Percentiles rank a stretch among this genome's conserved stretches.
Evolutionary conservation across 768 basidiomycete species (phyloP).

Genomic region (Neoboletus subvelutipes): DNA sequence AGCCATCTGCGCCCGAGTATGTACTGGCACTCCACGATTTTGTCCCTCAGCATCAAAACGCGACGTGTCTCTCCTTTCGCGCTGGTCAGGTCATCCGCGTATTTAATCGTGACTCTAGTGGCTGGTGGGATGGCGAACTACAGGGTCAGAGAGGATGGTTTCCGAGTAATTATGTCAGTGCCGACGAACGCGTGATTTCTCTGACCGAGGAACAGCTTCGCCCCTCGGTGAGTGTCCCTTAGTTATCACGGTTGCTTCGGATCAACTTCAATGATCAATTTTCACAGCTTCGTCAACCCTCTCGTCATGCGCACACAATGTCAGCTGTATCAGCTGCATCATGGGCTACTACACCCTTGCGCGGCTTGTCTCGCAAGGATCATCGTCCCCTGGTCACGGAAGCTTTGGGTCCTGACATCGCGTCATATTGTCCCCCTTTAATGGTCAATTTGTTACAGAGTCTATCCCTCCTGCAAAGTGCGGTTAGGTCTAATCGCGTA

Average conservation of each 20-base stretch:
- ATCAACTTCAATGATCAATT: slow-evolving; percentile 4
- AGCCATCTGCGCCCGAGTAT: slow-evolving; percentile 52
- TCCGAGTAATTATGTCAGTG: slow-evolving; percentile 92
- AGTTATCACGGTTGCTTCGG: not conserved
- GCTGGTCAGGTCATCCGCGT: slow-evolving; percentile 92
- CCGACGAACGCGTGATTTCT: slow-evolving; percentile 50
- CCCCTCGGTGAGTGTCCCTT: slow-evolving; percentile 39
- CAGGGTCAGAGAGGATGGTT: slow-evolving; percentile 94
- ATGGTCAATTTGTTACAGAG: slow-evolving; percentile 86
- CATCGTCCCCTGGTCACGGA: slow-evolving; percentile 48
- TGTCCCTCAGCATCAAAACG: slow-evolving; percentile 61
- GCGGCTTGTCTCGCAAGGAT: slow-evolving; percentile 36
- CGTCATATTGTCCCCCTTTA: slow-evolving; percentile 70
- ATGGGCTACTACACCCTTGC: slow-evolving; percentile 49
- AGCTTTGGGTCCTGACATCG: slow-evolving; percentile 48
- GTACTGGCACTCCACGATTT: slow-evolving; percentile 95
- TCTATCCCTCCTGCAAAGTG: slow-evolving; percentile 80
- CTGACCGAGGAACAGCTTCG: slow-evolving; percentile 57
- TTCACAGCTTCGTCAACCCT: slow-evolving; percentile 32
- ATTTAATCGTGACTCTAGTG: slow-evolving; percentile 80
- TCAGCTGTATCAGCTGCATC: slow-evolving; percentile 55
- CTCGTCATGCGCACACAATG: slow-evolving; percentile 49
- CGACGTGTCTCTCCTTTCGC: slow-evolving; percentile 84
- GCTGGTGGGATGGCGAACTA: slow-evolving; percentile 99
- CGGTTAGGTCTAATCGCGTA: slow-evolving; percentile 72